Base-by-base conservation (phyloP, 768 basidiomycete genomes). In the Trametes villosa region DNA sequence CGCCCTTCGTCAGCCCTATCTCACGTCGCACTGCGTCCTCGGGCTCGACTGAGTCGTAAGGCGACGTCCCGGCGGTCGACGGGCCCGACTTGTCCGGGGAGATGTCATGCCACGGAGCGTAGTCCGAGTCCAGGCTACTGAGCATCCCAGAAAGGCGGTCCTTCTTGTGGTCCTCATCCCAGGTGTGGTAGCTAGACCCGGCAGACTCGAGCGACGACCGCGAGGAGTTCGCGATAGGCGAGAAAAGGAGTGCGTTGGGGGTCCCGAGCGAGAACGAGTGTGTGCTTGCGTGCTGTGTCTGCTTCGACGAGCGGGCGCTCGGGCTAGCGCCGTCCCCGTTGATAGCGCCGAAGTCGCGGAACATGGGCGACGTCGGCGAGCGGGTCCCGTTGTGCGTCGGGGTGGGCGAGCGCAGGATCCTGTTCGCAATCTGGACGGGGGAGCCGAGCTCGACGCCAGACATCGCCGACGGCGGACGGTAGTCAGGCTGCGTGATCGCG, bases 121-220 rank as follows among this genome's bases (percentile, higher is more conserved):
- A 81, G 48, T 78, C 77, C 26, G 78, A 70, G 47, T 84, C 83
- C 9, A 76, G 70, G 52, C 83, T 82, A 34, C 73, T 78, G 70
- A 92, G 85, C 24, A 90, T 66, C 46, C 77, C 80, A 53, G 83
- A 72, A 49, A 80, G 71, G 45, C 78, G 78, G 62, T 88, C 85
- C 58, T 82, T 82, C 64, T 75, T 76, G 60, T 86, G 74, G 48
- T 74, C 85, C 22, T 76, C 86, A 56, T 91, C 89, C 82, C 82
- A 86, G 4, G 91, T 91, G 70, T 93, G 91, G 71, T 91, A 94
- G 72, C 92, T 94, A 3, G 92, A 94, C 17, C 92, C 91, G 34
- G 80, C 81, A 11, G 91, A 92, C 59, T 87, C 89, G 22, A 94
- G 75, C 7, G 92, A 94, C 15, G 91, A 89, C 29, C 86, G 82